Conservation (phyloP, 768 basidiomycete species). For the Chlorophyllum brunneum region DNA sequence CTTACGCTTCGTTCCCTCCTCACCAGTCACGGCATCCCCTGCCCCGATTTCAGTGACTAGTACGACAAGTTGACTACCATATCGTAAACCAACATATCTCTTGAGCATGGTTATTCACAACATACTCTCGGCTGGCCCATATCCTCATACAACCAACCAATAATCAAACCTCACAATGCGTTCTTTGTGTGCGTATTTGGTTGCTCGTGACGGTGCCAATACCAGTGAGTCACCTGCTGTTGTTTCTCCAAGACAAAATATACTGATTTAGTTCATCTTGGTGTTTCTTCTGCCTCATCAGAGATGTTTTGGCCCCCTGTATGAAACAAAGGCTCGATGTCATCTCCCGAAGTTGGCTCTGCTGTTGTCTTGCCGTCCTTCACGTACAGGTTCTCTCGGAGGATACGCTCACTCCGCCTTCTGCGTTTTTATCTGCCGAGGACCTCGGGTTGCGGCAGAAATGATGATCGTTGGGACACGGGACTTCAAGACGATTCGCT, state of each 20-base stretch:
- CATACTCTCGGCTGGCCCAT: constrained; percentile 9
- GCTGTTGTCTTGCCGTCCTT: constrained; percentile 8
- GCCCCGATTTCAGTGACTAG: constrained; percentile 43
- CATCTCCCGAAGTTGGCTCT: not conserved
- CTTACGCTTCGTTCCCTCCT: constrained; percentile 48
- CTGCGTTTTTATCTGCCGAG: not conserved
- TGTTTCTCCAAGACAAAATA: not conserved
- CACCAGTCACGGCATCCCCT: constrained; percentile 51
- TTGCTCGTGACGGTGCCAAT: not conserved
- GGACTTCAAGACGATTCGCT: not conserved
- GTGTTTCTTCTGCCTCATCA: not conserved
- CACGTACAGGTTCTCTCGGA: not conserved
- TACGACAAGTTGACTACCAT: too few relatives aligned
- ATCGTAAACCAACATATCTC: not conserved
- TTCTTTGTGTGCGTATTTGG: constrained; percentile 8
- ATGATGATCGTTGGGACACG: not conserved
- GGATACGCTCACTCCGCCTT: not conserved
- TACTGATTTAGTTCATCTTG: constrained; percentile 1
- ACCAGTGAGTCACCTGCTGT: constrained; percentile 1
- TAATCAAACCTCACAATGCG: constrained; percentile 4
- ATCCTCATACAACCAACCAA: not conserved
- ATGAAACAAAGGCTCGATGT: constrained; percentile 6
- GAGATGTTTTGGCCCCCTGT: constrained; percentile 2
- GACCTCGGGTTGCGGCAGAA: not conserved
- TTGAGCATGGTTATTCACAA: constrained; percentile 2